These are phyloP conservation scores for Breviolum minutum DNA, from an alignment of 73 alveolate species.

Conservation along the genomic window DNA sequence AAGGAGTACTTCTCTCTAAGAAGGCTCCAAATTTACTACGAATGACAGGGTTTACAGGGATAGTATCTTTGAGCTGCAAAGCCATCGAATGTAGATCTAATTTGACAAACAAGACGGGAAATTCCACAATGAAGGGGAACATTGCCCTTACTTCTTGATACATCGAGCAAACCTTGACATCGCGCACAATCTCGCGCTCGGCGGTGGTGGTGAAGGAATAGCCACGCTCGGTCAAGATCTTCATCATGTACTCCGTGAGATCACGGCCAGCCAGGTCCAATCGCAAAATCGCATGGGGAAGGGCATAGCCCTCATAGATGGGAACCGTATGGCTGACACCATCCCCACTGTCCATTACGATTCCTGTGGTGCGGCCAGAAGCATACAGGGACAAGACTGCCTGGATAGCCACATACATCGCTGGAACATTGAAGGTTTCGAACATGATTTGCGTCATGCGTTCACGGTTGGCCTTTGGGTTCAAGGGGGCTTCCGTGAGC, in stretches of 20 bases:
- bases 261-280: constrained; percentile 99
- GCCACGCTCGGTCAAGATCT: constrained; percentile 97
- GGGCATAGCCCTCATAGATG: constrained; percentile 99
- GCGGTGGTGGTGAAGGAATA: constrained; percentile 96
- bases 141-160: not conserved
- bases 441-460: constrained; percentile 98
- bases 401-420: constrained; percentile 99
- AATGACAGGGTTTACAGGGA: no score
- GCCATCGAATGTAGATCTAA: no score
- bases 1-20: no score
- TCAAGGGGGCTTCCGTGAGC: constrained; percentile 98
- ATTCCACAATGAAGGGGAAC: no score
- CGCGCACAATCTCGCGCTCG: constrained; percentile 96
- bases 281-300: constrained; percentile 98
- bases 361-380: constrained; percentile 98
- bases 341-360: constrained; percentile 99
- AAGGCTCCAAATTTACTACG: no score
- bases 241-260: constrained; percentile 97
- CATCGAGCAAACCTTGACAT: constrained; percentile 93
- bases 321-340: constrained; percentile 99
- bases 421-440: constrained; percentile 98
- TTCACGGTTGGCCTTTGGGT: constrained; percentile 98
- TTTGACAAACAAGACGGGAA: no score
- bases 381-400: constrained; percentile 98
- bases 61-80: no score